Percentiles rank a stretch among this genome's conserved stretches.
Conservation (phyloP, 2,329 filamentous ascomycete genomes). For the Trichoderma polysporum region DNA sequence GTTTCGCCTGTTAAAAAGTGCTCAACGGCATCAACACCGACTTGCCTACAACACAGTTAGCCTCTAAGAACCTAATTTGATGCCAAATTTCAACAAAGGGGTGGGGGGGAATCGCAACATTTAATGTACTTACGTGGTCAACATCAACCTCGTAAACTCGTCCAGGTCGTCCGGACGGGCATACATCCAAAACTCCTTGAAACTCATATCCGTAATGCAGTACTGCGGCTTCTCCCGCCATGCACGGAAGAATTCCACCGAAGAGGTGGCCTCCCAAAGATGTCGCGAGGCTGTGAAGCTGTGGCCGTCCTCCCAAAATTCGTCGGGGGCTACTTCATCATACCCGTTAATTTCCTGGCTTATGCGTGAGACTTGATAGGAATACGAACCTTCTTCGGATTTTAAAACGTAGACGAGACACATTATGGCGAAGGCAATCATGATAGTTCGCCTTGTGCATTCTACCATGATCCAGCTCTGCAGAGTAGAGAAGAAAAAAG, state of each 20-base stretch:
- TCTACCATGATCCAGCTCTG: conserved; percentile 45
- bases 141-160: conserved; percentile 40
- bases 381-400: conserved; percentile 32
- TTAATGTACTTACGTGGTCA: conserved; percentile 38
- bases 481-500: not conserved
- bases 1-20: conserved; percentile 38
- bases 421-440: conserved; percentile 36
- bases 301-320: conserved; percentile 20
- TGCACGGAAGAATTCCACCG: conserved; percentile 43
- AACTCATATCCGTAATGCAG: conserved; percentile 35
- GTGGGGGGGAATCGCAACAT: not conserved
- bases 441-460: conserved; percentile 40
- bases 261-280: conserved; percentile 44
- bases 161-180: conserved; percentile 40
- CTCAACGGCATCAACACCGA: conserved; percentile 37
- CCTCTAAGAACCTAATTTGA: not conserved
- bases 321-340: conserved; percentile 28
- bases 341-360: conserved; percentile 29
- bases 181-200: conserved; percentile 39
- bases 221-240: conserved; percentile 46
- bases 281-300: conserved; percentile 42
- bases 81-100: not conserved
- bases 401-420: conserved; percentile 39
- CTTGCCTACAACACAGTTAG: conserved; percentile 31
- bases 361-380: not conserved